phyloP scores from a whole-genome alignment of 129 eudicot genomes.

The Ambrosia trifida region DNA sequence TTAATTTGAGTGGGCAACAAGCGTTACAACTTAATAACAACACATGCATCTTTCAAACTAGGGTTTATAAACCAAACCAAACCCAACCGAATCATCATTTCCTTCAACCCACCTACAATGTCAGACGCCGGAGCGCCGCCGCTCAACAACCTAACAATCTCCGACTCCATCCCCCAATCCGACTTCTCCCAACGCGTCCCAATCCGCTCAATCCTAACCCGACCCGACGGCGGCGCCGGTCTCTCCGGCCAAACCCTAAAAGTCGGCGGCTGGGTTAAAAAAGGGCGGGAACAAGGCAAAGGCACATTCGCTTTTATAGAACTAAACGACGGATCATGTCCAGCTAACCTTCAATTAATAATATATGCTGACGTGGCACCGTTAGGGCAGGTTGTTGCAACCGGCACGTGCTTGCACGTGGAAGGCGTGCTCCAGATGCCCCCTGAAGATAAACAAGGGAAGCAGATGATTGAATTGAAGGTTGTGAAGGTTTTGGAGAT shows the following conservation, averaged over 20 bases:
- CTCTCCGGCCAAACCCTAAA: constrained; percentile 53
- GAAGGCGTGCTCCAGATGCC: constrained; percentile 70
- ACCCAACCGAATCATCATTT: neutral
- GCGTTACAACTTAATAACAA: neutral
- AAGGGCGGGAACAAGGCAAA: constrained; percentile 77
- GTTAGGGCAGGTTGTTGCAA: constrained; percentile 48
- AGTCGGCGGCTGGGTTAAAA: constrained; percentile 97
- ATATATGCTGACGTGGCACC: constrained; percentile 48
- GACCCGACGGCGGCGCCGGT: constrained; percentile 77
- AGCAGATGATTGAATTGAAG: constrained; percentile 67
- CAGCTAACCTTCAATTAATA: constrained; percentile 77
- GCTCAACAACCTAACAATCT: constrained; percentile 36
- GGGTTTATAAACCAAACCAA: constrained; percentile 14
- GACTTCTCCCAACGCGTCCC: constrained; percentile 70
- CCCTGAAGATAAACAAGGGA: constrained; percentile 61
- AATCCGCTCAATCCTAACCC: constrained; percentile 59
- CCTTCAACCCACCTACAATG: constrained; percentile 30
- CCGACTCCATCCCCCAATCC: constrained; percentile 42
- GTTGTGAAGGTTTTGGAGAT: constrained; percentile 54
- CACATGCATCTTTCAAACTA: neutral
- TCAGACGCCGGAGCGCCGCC: constrained; percentile 28
- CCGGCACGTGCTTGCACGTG: constrained; percentile 81
- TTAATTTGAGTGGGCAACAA: neutral
- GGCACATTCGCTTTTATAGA: constrained; percentile 76
- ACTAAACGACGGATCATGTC: constrained; percentile 87